These are phyloP conservation scores for Anthracocystis walkeri DNA, from an alignment of 1,284 basidiomycete genomes.

Conservation along the genomic window DNA sequence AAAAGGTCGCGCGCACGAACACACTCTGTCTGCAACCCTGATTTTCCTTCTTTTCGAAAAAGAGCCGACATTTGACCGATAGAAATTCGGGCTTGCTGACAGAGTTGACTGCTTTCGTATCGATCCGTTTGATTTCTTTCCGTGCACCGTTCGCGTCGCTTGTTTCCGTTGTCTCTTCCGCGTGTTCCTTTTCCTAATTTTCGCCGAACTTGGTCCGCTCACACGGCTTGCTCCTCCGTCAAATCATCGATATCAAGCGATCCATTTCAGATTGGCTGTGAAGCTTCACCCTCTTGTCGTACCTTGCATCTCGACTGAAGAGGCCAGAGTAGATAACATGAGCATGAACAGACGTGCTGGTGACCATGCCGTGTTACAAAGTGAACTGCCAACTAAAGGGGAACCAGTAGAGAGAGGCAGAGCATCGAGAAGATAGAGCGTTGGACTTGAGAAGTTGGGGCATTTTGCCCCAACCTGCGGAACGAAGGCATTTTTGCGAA, in stretches of 20 bases:
- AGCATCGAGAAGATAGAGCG: no score
- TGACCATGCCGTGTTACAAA: no score
- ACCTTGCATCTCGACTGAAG: no score
- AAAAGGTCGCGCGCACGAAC: neutral
- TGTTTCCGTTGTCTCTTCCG: neutral
- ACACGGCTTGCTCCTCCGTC: neutral
- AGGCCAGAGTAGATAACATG: no score
- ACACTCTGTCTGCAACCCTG: neutral
- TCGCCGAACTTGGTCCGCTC: conserved; percentile 26
- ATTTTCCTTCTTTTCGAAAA: neutral
- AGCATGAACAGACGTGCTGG: no score
- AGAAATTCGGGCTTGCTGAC: conserved; percentile 16
- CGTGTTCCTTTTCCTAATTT: conserved; percentile 10
- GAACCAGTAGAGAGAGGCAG: no score
- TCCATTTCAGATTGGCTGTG: neutral
- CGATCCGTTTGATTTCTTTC: conserved; percentile 18
- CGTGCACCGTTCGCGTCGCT: conserved; percentile 14
- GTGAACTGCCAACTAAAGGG: no score
- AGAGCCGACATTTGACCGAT: conserved; percentile 45
- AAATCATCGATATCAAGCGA: conserved; percentile 1
- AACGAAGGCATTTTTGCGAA: no score
- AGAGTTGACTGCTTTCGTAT: conserved; percentile 19
- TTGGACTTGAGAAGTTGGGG: no score
- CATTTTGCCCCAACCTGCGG: no score
- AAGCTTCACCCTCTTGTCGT: no score